Evolutionary conservation across 2,329 filamentous ascomycete species (phyloP), one percentile per base, ranked within the genome.

Genomic region (Microcyclospora tardicrescens): DNA sequence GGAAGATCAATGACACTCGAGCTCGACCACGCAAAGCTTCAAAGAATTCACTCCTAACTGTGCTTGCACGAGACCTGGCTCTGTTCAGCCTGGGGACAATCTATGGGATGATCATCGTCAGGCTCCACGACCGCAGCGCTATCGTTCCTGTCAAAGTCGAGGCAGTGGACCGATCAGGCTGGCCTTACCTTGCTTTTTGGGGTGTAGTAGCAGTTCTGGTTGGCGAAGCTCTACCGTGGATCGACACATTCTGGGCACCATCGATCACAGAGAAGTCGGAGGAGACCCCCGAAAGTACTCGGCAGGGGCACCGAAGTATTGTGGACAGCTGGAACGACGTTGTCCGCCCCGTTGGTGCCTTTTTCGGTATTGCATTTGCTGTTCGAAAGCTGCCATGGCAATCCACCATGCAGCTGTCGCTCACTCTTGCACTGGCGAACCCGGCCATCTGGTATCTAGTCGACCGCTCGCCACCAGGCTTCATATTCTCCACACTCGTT

Each of bases 381-480:
- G 93, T 98, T 67, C 80, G 91, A 47, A 84, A 83, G 60, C 74
- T 95, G 9, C 83, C 85, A 1, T 98, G 91, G 91, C 75, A 87
- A 52, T 95, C 87, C 8, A 91, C 86, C 1, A 75, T 94, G n/a
- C 91, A 98, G 61, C 78, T 93, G 14, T 93, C 87, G 1, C 62
- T 93, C 16, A 91, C 87, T 1, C 77, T 98, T 35, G 84, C 86
- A 15, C 75, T 96, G 43, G 84, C 82, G 14, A 96, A 96, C 57
- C 89, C 91, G 1, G 81, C 91, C 9, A 67, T 98, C 13, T 98
- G 91, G 91, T 98, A 93, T 62, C 70, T 96, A 16, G 82, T 98
- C 55, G 91, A 98, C 62, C 83, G 89, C 36, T 91, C 85, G 34
- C 79, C 77, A 49, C 74, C 86, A 0, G 91, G 91, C 4, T 81